These are phyloP conservation scores for Pneumocystis carinii DNA, from an alignment of 1,139 yeast genomes.

Conservation along the genomic window DNA sequence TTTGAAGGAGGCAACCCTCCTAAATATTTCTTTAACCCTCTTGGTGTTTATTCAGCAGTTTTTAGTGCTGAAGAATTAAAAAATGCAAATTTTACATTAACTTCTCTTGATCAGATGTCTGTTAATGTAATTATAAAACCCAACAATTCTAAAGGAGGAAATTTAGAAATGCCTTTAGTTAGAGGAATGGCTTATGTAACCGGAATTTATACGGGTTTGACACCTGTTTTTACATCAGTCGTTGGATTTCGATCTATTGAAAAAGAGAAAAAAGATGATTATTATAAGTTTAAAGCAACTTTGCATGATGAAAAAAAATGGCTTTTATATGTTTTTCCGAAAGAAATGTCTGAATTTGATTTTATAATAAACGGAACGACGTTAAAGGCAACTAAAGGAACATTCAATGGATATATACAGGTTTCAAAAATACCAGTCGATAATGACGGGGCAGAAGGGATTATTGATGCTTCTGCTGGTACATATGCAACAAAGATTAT, in stretches of 20 bases:
- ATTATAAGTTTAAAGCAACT: slow-evolving; percentile 34
- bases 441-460: slow-evolving; percentile 7
- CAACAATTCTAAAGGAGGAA: slow-evolving; percentile 19
- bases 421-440: slow-evolving; percentile 39
- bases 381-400: slow-evolving; percentile 31
- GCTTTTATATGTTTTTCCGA: slow-evolving; percentile 38
- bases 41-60: slow-evolving; percentile 37
- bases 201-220: slow-evolving; percentile 42
- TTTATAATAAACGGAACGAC: slow-evolving; percentile 28
- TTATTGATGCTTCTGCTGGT: slow-evolving; percentile 35
- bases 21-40: slow-evolving; percentile 42
- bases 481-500: slow-evolving; percentile 34
- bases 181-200: slow-evolving; percentile 76
- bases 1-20: slow-evolving; percentile 20
- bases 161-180: slow-evolving; percentile 30
- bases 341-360: slow-evolving; percentile 20
- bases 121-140: slow-evolving; percentile 36
- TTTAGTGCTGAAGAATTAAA: slow-evolving; percentile 40
- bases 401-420: slow-evolving; percentile 47
- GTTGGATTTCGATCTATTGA: slow-evolving; percentile 36
- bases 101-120: slow-evolving; percentile 41
- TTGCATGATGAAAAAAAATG: slow-evolving; percentile 34
- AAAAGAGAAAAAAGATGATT: slow-evolving; percentile 28
- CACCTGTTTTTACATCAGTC: slow-evolving; percentile 39
- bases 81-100: slow-evolving; percentile 28